Conservation (phyloP, 805 yeast genomes). For the Candida boleticola region DNA sequence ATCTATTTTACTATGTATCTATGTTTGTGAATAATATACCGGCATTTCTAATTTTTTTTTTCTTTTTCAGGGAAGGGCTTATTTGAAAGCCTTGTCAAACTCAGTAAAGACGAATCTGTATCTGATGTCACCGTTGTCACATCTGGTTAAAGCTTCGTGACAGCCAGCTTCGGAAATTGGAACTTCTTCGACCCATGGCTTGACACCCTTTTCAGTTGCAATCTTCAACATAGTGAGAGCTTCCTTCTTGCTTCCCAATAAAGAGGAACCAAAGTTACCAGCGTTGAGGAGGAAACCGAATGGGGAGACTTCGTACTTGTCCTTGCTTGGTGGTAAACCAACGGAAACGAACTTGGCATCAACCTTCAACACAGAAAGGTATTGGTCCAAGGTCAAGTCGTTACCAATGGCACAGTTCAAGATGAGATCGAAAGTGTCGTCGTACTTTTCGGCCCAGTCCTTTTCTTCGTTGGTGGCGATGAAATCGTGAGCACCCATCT, state of each 20-base stretch:
- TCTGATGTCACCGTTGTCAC: constrained; percentile 54
- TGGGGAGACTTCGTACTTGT: constrained; percentile 47
- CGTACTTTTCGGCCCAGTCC: constrained; percentile 36
- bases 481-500: constrained; percentile 50
- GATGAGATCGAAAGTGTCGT: constrained; percentile 43
- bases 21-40: too few species aligned
- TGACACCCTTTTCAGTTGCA: constrained; percentile 56
- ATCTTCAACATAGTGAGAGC: constrained; percentile 64
- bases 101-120: constrained; percentile 64
- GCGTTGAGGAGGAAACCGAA: constrained; percentile 51
- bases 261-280: constrained; percentile 55
- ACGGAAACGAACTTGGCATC: constrained; percentile 61
- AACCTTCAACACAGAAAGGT: constrained; percentile 45
- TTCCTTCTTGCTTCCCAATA: constrained; percentile 61
- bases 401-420: constrained; percentile 47
- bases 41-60: too few species aligned
- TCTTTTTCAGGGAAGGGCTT: too few species aligned
- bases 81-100: constrained; percentile 45
- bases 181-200: constrained; percentile 63
- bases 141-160: constrained; percentile 53
- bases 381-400: constrained; percentile 32
- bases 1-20: too few species aligned
- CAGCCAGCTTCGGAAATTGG: constrained; percentile 53
- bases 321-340: constrained; percentile 57
- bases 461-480: constrained; percentile 52